These are phyloP conservation scores for Lanzia echinophila DNA, from an alignment of 2,329 filamentous ascomycete genomes.

Conservation along the genomic window DNA sequence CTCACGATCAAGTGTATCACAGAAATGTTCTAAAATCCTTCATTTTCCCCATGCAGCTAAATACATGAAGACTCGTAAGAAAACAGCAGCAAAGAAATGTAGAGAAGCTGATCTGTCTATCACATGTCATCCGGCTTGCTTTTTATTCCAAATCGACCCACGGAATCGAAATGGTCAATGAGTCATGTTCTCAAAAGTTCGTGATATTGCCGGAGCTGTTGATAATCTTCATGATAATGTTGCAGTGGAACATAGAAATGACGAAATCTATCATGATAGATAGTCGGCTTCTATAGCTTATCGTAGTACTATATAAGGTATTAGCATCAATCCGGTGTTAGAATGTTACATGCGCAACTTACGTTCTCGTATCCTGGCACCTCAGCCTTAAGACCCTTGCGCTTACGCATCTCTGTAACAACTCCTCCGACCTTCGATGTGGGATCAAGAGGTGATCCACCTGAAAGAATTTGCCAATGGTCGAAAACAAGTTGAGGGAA, in stretches of 20 bases:
- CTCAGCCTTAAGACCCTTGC: conserved; percentile 98
- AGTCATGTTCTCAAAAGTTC: conserved; percentile 23
- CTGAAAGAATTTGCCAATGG: conserved; percentile 94
- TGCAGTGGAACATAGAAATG: conserved; percentile 20
- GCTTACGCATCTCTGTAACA: conserved; percentile 89
- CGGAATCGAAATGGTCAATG: conserved; percentile 17
- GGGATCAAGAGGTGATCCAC: conserved; percentile 83
- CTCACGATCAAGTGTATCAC: background rate
- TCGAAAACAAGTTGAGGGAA: conserved; percentile 99
- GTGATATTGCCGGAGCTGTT: conserved; percentile 22
- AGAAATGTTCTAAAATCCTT: conserved; percentile 19
- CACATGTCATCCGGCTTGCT: conserved; percentile 23
- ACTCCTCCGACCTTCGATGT: conserved; percentile 76
- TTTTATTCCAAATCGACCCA: conserved; percentile 22
- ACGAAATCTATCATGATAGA: conserved; percentile 28
- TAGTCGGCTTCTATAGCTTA: conserved; percentile 70
- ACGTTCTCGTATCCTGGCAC: conserved; percentile 93
- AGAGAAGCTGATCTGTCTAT: conserved; percentile 19
- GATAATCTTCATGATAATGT: conserved; percentile 19
- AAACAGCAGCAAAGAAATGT: conserved; percentile 20
- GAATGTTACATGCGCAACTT: conserved; percentile 43
- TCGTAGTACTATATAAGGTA: conserved; percentile 75
- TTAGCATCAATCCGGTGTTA: conserved; percentile 32
- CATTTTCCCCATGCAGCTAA: conserved; percentile 28
- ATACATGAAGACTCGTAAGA: conserved; percentile 25